Evolutionary conservation across 768 basidiomycete genomes (phyloP).

Genomic region (Phanerochaete sordida): DNA sequence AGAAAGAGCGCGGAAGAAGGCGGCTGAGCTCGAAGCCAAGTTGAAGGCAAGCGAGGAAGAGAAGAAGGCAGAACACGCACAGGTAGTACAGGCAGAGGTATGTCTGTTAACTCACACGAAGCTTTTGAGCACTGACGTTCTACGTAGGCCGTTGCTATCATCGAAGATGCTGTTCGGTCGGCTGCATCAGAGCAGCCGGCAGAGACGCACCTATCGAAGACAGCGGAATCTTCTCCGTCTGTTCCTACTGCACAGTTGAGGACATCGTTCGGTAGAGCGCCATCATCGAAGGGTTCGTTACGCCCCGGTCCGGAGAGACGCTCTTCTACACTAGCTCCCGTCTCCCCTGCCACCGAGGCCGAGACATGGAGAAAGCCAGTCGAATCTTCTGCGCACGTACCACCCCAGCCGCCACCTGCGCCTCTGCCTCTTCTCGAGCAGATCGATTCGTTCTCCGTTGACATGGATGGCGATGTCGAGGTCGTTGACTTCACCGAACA

Average conservation of each 20-base stretch:
- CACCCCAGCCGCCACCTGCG: constrained; percentile 22
- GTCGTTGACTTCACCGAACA: constrained; percentile 81
- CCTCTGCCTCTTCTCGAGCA: constrained; percentile 29
- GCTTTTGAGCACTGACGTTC: constrained; percentile 3
- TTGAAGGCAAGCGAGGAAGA: constrained; percentile 40
- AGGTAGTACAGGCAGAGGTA: constrained; percentile 19
- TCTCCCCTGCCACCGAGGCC: constrained; percentile 35
- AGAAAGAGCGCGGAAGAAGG: constrained; percentile 79
- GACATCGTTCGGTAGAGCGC: constrained; percentile 24
- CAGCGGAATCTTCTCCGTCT: background rate
- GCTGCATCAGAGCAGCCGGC: background rate
- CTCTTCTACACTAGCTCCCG: constrained; percentile 6
- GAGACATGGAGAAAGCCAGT: constrained; percentile 69
- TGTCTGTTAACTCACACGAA: background rate
- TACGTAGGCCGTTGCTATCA: constrained; percentile 40
- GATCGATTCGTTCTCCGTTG: constrained; percentile 35
- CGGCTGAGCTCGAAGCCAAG: constrained; percentile 68
- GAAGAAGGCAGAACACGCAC: constrained; percentile 11
- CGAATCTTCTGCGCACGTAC: constrained; percentile 30
- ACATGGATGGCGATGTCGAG: constrained; percentile 61
- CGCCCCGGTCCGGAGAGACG: constrained; percentile 26
- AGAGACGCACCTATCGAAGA: background rate
- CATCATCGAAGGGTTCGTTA: constrained; percentile 30
- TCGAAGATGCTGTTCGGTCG: constrained; percentile 43
- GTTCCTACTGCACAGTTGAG: constrained; percentile 4